phyloP scores from a whole-genome alignment of 257 asterid species.

The Plantago major region DNA sequence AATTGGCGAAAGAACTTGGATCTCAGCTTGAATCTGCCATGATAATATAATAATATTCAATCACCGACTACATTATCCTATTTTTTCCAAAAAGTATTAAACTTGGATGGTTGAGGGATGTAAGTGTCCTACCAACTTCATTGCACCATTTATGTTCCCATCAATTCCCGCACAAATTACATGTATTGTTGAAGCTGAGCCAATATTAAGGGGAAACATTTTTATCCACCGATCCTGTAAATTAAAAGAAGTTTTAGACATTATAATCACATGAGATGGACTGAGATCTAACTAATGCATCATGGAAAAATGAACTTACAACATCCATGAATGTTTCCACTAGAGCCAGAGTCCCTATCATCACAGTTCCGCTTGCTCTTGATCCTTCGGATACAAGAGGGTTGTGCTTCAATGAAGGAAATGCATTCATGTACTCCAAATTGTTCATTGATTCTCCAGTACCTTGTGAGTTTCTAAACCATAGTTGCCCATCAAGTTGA shows the following conservation, averaged over 20 bases:
- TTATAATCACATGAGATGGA: background rate
- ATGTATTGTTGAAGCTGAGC: constrained; percentile 35
- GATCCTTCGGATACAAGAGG: constrained; percentile 66
- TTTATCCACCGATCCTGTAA: constrained; percentile 46
- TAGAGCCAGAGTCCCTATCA: constrained; percentile 38
- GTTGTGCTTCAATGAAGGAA: constrained; percentile 45
- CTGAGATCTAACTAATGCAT: background rate
- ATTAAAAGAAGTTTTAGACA: background rate
- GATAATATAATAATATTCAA: background rate
- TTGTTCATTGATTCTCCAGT: constrained; percentile 47
- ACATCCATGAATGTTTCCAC: constrained; percentile 66
- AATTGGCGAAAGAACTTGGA: constrained; percentile 73
- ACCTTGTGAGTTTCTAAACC: constrained; percentile 54
- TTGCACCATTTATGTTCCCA: constrained; percentile 34
- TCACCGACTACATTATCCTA: background rate
- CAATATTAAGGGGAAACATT: constrained; percentile 50
- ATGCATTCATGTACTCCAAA: constrained; percentile 60
- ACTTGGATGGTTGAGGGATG: constrained; percentile 1
- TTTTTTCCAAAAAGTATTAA: background rate
- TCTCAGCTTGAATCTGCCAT: constrained; percentile 72
- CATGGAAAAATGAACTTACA: constrained; percentile 30
- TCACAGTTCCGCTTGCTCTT: constrained; percentile 51
- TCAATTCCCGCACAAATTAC: constrained; percentile 34
- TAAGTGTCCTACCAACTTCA: constrained; percentile 56
- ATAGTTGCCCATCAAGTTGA: constrained; percentile 58